Conservation (phyloP, 352 stramenopile species). For the Globisporangium barbulae region DNA sequence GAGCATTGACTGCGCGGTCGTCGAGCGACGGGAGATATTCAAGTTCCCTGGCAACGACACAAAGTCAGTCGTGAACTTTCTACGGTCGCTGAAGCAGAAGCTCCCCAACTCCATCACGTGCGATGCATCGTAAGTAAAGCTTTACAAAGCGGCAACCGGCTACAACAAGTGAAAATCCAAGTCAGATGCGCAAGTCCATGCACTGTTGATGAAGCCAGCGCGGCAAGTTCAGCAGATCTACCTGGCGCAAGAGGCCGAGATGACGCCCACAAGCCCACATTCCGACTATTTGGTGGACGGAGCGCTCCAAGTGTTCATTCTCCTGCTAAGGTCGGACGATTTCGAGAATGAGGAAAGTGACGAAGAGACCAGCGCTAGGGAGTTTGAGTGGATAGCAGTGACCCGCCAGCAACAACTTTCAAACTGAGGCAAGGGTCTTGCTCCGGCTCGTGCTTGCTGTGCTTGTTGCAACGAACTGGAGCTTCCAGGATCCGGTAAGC, state of each 20-base stretch:
- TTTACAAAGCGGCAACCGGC: not conserved
- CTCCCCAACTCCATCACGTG: not conserved
- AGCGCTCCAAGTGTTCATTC: constrained; percentile 1
- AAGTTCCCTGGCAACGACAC: not conserved
- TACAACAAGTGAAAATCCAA: not conserved
- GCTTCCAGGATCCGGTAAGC: not conserved
- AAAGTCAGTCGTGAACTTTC: not conserved
- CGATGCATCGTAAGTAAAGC: not conserved
- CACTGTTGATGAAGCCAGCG: not conserved
- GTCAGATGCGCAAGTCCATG: not conserved
- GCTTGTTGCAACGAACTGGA: not conserved
- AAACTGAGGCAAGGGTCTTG: not conserved
- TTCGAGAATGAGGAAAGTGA: not conserved
- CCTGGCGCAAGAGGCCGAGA: not conserved
- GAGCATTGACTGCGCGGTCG: not conserved
- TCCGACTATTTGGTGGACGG: not conserved
- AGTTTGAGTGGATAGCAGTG: not conserved
- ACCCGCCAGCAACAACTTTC: not conserved
- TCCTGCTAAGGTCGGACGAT: not conserved
- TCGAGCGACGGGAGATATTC: not conserved
- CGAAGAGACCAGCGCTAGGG: not conserved
- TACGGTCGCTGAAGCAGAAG: not conserved
- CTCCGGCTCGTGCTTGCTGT: not conserved
- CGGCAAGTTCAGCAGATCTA: not conserved
- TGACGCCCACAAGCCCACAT: not conserved